Evolutionary conservation across 2,329 filamentous ascomycete species (phyloP), one percentile per base, ranked within the genome.

Genomic region (Colletotrichum gigasporum): DNA sequence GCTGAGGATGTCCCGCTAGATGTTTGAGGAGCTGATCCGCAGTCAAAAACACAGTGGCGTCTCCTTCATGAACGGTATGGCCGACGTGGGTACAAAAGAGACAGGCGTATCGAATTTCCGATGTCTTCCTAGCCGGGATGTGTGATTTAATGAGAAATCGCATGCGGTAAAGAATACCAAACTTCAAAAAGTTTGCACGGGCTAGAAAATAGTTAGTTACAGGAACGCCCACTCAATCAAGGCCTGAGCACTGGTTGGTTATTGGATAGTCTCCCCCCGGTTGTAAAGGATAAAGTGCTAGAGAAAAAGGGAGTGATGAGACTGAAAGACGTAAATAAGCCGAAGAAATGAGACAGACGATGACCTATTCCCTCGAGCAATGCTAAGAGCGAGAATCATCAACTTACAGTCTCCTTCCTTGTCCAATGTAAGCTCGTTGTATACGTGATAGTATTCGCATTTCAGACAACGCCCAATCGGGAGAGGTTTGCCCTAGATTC

Each of bases 141-240:
- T 82, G 80, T 12, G 77, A 80, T 56, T 82, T 82, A 70, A 77
- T 80, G 10, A 81, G 72, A 24, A 82, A 74, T 0, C 79, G 75
- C 12, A 79, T 71, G 5, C 79, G 79, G 68, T 78, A 81, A 1
- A 72, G 69, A 4, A 78, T 70, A 3, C 77, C 78, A 5, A 68
- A 69, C 20, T 74, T 75, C 24, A 66, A 66, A 26, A 75, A 74
- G 9, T 75, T 77, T 5, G 73, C 76, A 47, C 73, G 72, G 20
- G 75, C 77, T 79, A 55, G 3, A 3, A 4, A 11, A 7, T 0
- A 8, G 32, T 54, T 28, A 55, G 42, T 18, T 20, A 8, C 5
- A 22, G n/a, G n/a, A n/a, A n/a, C n/a, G n/a, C n/a, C n/a, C n/a
- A n/a, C n/a, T n/a, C n/a, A n/a, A n/a, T n/a, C n/a, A n/a, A n/a